phyloP scores from a whole-genome alignment of 2,329 filamentous ascomycete genomes.

The Escovopsis sp. region DNA sequence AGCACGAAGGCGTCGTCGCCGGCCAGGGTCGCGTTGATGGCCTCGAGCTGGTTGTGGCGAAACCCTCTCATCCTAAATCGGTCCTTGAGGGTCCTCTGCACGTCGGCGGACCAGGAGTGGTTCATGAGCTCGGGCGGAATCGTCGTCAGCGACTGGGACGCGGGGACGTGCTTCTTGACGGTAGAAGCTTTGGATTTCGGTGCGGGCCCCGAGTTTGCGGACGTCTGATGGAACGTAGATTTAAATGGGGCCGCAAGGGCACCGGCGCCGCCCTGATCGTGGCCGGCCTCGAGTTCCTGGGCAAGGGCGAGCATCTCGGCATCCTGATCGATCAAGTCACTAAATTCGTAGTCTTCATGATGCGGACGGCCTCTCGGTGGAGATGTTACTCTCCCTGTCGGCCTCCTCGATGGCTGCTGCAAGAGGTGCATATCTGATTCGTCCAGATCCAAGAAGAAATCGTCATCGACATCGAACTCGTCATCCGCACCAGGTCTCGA shows the following conservation, averaged over 20 bases:
- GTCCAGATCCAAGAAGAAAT: slow-evolving; percentile 17
- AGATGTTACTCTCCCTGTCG: slow-evolving; percentile 1
- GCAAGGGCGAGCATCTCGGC: slow-evolving; percentile 38
- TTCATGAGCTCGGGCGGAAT: slow-evolving; percentile 43
- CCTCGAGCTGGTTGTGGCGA: slow-evolving; percentile 80
- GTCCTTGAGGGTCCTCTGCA: slow-evolving; percentile 65
- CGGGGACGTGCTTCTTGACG: slow-evolving; percentile 17
- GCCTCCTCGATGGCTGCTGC: slow-evolving; percentile 3
- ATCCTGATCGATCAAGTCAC: slow-evolving; percentile 33
- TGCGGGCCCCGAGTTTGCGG: slow-evolving; percentile 27
- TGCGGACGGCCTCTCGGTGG: slow-evolving; percentile 5
- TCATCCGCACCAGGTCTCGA: background rate
- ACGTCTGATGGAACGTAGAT: slow-evolving; percentile 30
- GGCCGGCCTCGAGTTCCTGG: slow-evolving; percentile 32
- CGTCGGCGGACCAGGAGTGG: slow-evolving; percentile 73
- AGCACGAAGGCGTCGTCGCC: slow-evolving; percentile 88
- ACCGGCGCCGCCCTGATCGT: slow-evolving; percentile 12
- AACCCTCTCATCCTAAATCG: slow-evolving; percentile 78
- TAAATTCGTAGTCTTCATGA: slow-evolving; percentile 21
- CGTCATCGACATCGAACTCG: slow-evolving; percentile 12
- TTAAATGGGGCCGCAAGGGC: slow-evolving; percentile 16
- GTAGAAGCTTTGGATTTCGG: slow-evolving; percentile 18
- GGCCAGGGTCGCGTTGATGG: slow-evolving; percentile 80
- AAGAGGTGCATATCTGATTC: slow-evolving; percentile 12
- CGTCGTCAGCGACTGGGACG: slow-evolving; percentile 14